phyloP scores from a whole-genome alignment of 768 basidiomycete genomes.

The Lactifluus volemus region DNA sequence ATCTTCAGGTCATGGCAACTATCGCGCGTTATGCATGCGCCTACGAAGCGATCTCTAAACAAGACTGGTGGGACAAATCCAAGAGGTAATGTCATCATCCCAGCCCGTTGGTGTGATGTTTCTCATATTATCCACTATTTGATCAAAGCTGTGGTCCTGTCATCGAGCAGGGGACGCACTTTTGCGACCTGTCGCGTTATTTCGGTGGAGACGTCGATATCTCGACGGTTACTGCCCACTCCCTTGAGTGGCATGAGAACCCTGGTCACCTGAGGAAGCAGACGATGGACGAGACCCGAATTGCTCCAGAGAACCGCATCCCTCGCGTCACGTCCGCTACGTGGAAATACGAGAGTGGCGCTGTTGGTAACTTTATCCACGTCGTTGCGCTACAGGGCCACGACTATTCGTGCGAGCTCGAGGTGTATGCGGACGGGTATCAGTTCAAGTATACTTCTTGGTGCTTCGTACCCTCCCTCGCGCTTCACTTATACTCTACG shows the following conservation, averaged over 20 bases:
- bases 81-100: constrained; percentile 43
- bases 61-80: constrained; percentile 92
- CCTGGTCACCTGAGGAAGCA: constrained; percentile 81
- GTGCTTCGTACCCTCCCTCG: not conserved
- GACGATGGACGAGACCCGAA: constrained; percentile 74
- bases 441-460: constrained; percentile 52
- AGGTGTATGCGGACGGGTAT: constrained; percentile 92
- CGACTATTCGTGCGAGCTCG: constrained; percentile 91
- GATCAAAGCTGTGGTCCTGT: constrained; percentile 61
- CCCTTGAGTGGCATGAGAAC: constrained; percentile 87
- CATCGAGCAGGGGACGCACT: constrained; percentile 92
- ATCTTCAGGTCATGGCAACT: constrained; percentile 92
- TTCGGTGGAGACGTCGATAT: constrained; percentile 96
- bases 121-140: constrained; percentile 2
- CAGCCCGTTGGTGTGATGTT: not conserved
- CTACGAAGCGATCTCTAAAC: constrained; percentile 70
- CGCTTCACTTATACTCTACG: not conserved
- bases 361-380: constrained; percentile 88
- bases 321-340: constrained; percentile 89
- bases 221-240: constrained; percentile 69
- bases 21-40: constrained; percentile 91
- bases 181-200: constrained; percentile 94
- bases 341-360: constrained; percentile 96
- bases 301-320: constrained; percentile 81
- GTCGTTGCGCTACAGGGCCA: constrained; percentile 85